Evolutionary conservation across 164 flowering plant species (phyloP).

Genomic region (Vitis rupestris): DNA sequence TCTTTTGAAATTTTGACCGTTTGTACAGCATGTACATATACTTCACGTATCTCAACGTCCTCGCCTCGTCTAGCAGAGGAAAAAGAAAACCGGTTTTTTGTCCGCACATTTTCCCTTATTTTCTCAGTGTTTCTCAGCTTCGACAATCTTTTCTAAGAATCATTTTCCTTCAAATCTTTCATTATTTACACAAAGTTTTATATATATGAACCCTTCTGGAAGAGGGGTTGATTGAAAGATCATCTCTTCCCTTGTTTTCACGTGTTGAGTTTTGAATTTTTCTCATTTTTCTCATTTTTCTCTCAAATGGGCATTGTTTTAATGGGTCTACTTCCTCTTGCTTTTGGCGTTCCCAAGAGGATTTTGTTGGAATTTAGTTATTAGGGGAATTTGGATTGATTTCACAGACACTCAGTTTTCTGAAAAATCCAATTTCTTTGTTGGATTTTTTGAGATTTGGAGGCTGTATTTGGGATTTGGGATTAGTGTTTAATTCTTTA

Average conservation of each 20-base stretch:
- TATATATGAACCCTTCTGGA: not conserved
- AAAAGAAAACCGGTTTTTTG: conserved; percentile 1
- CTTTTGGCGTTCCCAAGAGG: not conserved
- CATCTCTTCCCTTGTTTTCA: not conserved
- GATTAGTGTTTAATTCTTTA: not conserved
- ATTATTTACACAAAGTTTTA: too few relatives aligned
- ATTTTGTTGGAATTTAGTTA: not conserved
- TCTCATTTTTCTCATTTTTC: not conserved
- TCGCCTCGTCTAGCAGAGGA: conserved; percentile 17
- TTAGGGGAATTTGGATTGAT: not conserved
- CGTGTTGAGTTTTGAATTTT: too few relatives aligned
- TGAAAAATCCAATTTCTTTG: not conserved
- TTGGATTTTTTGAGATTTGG: conserved; percentile 1
- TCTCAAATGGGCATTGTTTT: not conserved
- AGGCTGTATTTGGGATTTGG: conserved; percentile 1
- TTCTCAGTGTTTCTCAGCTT: conserved; percentile 7
- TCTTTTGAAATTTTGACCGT: conserved; percentile 28
- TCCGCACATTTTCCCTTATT: not conserved
- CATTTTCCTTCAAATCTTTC: not conserved
- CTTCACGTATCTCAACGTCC: conserved; percentile 40
- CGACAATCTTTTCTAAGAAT: conserved; percentile 1
- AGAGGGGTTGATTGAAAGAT: not conserved
- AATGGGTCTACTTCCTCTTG: not conserved
- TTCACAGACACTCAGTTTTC: not conserved
- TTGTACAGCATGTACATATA: conserved; percentile 17